A percentile compares a stretch with the other conserved stretches of the same genome.
Evolutionary conservation across 306 rosid species (phyloP).

Genomic region (Heteromeles arbutifolia): DNA sequence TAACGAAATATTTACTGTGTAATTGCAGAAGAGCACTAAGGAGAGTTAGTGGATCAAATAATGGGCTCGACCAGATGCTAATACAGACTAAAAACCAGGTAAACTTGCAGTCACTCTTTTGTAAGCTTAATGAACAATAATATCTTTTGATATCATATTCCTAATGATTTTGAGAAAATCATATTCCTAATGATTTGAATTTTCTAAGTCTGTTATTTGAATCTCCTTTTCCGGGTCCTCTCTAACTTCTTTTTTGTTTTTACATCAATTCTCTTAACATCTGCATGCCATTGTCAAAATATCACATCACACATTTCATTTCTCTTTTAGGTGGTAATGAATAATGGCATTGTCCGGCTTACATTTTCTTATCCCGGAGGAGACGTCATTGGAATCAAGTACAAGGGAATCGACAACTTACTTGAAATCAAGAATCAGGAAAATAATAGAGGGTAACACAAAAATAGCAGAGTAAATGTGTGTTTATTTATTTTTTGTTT

Average conservation of each 20-base stretch:
- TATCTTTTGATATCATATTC: no score
- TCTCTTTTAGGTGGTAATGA: constrained; percentile 42
- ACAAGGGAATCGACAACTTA: constrained; percentile 37
- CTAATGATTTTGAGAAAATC: no score
- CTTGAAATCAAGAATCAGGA: constrained; percentile 20
- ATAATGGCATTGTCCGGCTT: constrained; percentile 51
- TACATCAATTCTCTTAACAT: not conserved
- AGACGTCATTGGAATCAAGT: constrained; percentile 39
- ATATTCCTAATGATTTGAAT: no score
- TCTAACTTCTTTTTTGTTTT: not conserved
- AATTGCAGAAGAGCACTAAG: constrained; percentile 6
- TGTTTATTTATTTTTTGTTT: not conserved
- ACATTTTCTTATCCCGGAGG: constrained; percentile 52
- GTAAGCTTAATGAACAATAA: not conserved
- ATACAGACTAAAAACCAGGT: not conserved
- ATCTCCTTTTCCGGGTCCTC: not conserved
- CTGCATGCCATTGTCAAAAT: not conserved
- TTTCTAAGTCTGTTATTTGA: not conserved
- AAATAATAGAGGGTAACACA: constrained; percentile 55
- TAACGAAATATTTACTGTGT: not conserved
- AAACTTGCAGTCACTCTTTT: not conserved
- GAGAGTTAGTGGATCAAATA: not conserved
- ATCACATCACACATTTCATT: not conserved
- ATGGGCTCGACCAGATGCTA: not conserved
- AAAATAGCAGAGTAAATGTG: not conserved